phyloP scores from a whole-genome alignment of 1,284 basidiomycete genomes.

The Pseudozyma flocculosa region DNA sequence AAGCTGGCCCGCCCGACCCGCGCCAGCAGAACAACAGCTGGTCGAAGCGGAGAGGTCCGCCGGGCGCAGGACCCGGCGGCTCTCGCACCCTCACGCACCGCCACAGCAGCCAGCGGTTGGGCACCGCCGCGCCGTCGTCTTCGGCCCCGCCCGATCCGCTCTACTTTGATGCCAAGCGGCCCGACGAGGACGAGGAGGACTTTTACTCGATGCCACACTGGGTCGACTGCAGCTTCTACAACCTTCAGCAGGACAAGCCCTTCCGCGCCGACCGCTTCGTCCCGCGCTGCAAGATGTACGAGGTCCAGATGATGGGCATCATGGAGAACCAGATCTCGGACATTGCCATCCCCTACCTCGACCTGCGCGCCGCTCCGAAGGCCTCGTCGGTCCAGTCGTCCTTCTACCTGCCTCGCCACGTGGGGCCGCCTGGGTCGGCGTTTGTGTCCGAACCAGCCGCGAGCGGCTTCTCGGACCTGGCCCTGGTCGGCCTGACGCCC shows the following conservation, averaged over 20 bases:
- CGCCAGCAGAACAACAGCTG: constrained; percentile 9
- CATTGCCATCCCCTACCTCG: constrained; percentile 53
- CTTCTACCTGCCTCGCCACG: constrained; percentile 30
- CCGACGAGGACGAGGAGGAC: constrained; percentile 23
- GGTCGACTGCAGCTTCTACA: constrained; percentile 58
- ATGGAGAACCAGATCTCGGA: constrained; percentile 55
- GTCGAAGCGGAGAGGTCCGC: constrained; percentile 10
- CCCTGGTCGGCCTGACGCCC: constrained; percentile 20
- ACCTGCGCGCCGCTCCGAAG: constrained; percentile 31
- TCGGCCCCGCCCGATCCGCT: constrained; percentile 44
- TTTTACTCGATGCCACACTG: constrained; percentile 56
- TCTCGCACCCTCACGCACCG: constrained; percentile 16
- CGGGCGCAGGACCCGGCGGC: too few species aligned
- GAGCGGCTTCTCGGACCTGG: constrained; percentile 29
- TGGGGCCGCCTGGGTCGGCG: constrained; percentile 20
- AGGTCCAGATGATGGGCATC: constrained; percentile 55
- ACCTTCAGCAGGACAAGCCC: constrained; percentile 55
- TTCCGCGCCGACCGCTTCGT: constrained; percentile 55
- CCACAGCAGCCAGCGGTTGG: constrained; percentile 14
- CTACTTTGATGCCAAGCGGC: constrained; percentile 41
- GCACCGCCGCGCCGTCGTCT: constrained; percentile 1
- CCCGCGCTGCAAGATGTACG: constrained; percentile 57
- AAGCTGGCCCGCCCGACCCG: constrained; percentile 7
- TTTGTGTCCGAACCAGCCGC: constrained; percentile 23
- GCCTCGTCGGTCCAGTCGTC: constrained; percentile 32